A percentile compares a stretch with the other conserved stretches of the same genome.
These are phyloP conservation scores for Chenopodium formosanum DNA, from an alignment of 148 eudicot species.

Conservation along the genomic window DNA sequence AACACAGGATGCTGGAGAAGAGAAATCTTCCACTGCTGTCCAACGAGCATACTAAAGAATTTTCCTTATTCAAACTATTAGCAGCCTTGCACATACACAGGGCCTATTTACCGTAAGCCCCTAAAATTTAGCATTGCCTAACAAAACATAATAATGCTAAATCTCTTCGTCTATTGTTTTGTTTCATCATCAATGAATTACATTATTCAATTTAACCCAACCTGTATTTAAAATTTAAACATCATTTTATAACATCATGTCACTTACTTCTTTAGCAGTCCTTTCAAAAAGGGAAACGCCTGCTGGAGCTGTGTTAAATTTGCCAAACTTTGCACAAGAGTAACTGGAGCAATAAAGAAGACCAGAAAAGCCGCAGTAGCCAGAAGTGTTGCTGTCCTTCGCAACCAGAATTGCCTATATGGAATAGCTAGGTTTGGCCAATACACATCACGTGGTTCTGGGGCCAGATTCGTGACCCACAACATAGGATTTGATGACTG, in stretches of 20 bases:
- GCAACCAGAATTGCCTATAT: conserved; percentile 80
- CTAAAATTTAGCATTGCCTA: neutral
- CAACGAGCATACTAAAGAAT: neutral
- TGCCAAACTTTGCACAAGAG: conserved; percentile 76
- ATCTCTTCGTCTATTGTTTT: neutral
- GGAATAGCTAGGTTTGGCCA: conserved; percentile 88
- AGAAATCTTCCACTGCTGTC: neutral
- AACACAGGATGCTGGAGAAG: neutral
- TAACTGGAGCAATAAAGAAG: conserved; percentile 67
- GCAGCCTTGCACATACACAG: neutral
- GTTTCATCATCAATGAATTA: neutral
- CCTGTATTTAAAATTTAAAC: neutral
- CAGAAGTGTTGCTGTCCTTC: conserved; percentile 58
- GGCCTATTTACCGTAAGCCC: neutral
- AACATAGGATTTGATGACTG: conserved; percentile 82
- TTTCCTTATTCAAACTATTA: too few relatives aligned
- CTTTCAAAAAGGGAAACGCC: conserved; percentile 57
- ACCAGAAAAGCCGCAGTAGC: conserved; percentile 61
- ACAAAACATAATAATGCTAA: neutral
- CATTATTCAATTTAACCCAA: neutral
- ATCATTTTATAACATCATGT: neutral
- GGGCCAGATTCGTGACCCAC: conserved; percentile 85
- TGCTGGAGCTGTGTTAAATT: conserved; percentile 51
- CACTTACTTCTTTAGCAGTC: conserved; percentile 55
- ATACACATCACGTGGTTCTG: conserved; percentile 79